A percentile compares a stretch with the other conserved stretches of the same genome.
phyloP scores from a whole-genome alignment of 2,329 filamentous ascomycete species.

The Byssothecium circinans region DNA sequence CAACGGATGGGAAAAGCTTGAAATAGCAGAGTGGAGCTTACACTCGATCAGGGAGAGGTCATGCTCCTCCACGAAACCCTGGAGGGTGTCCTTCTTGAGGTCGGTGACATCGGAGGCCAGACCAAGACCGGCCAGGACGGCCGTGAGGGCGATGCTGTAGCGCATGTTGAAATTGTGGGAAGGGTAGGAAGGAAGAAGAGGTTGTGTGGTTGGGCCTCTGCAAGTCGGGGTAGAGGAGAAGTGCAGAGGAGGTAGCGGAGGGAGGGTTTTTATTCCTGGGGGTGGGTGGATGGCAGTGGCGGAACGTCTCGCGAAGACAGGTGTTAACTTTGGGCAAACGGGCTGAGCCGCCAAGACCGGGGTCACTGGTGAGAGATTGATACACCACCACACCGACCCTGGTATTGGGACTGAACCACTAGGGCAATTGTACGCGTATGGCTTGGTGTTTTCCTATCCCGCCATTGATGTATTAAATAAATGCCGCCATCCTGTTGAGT shows the following conservation, averaged over 20 bases:
- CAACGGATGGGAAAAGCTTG: neutral
- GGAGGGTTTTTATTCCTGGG: conserved; percentile 14
- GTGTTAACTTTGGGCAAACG: conserved; percentile 15
- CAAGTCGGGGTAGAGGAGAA: conserved; percentile 18
- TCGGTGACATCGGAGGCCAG: conserved; percentile 78
- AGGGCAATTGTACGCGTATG: neutral
- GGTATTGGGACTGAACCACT: neutral
- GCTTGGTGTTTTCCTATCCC: no score
- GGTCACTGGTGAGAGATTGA: conserved; percentile 5
- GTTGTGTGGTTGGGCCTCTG: conserved; percentile 20
- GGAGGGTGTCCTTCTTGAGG: conserved; percentile 84
- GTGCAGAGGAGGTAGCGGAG: conserved; percentile 12
- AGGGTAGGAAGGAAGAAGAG: conserved; percentile 3
- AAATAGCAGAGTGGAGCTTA: conserved; percentile 52
- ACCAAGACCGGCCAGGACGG: conserved; percentile 60
- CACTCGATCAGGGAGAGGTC: conserved; percentile 93
- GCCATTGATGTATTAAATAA: no score
- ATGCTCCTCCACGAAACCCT: conserved; percentile 81
- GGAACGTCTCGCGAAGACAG: conserved; percentile 19
- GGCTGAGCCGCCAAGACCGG: conserved; percentile 17
- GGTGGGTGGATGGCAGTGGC: conserved; percentile 13
- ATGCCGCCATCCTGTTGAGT: no score
- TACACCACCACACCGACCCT: neutral
- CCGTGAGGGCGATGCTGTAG: conserved; percentile 41
- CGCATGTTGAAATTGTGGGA: conserved; percentile 32